These are phyloP conservation scores for Shiraia sp. DNA, from an alignment of 2,329 filamentous ascomycete genomes.

Conservation along the genomic window DNA sequence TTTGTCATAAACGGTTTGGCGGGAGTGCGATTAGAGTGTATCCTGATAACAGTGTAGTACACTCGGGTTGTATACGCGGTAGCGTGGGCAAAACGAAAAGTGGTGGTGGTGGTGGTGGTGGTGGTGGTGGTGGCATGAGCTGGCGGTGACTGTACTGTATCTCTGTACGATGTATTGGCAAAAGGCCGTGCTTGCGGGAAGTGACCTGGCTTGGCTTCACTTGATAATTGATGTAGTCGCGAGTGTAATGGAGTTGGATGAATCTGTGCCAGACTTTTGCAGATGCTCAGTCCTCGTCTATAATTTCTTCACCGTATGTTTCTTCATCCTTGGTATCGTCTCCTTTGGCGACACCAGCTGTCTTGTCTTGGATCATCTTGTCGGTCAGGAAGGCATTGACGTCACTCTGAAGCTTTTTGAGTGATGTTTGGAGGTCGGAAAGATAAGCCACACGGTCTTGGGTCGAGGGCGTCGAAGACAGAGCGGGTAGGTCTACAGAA, in stretches of 20 bases:
- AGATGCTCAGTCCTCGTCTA: constrained; percentile 60
- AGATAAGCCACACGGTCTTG: constrained; percentile 64
- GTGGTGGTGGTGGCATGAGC: constrained; percentile 3
- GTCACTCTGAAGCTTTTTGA: constrained; percentile 62
- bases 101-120: background rate
- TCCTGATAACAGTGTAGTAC: constrained; percentile 65
- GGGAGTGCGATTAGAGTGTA: constrained; percentile 89
- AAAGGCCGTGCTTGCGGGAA: no score
- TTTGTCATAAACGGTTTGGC: constrained; percentile 91
- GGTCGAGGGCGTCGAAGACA: constrained; percentile 32
- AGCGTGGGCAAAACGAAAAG: constrained; percentile 25
- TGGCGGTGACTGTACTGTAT: background rate
- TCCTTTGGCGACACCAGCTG: constrained; percentile 42
- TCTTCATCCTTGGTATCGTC: constrained; percentile 60
- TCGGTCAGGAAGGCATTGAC: constrained; percentile 73
- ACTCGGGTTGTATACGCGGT: constrained; percentile 52
- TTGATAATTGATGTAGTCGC: background rate
- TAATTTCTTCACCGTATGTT: constrained; percentile 83
- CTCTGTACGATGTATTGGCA: no score
- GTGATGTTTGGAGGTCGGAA: constrained; percentile 59
- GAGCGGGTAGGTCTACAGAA: constrained; percentile 24
- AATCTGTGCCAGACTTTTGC: no score
- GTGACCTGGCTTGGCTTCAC: background rate
- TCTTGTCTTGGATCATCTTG: constrained; percentile 75
- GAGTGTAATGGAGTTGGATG: no score